phyloP scores from a whole-genome alignment of 2,329 filamentous ascomycete genomes.

The Xylaria sp. region DNA sequence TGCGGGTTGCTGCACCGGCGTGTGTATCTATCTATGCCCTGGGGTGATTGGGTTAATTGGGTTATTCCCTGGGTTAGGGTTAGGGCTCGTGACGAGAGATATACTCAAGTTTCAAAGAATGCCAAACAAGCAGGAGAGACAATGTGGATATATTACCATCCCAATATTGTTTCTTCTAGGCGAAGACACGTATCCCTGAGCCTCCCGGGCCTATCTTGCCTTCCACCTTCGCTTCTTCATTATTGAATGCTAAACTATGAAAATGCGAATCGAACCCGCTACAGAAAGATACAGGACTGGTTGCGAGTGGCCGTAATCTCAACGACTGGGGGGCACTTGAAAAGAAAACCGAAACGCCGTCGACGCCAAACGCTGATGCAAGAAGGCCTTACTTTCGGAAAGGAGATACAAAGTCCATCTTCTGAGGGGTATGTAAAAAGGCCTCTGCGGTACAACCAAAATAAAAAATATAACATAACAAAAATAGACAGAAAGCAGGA shows the following conservation, averaged over 20 bases:
- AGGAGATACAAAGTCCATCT: slow-evolving; percentile 13
- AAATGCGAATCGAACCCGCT: too few species aligned
- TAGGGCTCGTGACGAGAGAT: background rate
- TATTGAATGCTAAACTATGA: too few species aligned
- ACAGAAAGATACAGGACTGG: too few species aligned
- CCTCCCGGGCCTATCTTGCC: background rate
- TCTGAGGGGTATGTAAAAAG: slow-evolving; percentile 14
- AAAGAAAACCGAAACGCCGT: slow-evolving; percentile 13
- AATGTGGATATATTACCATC: background rate
- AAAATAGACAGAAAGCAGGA: slow-evolving; percentile 1
- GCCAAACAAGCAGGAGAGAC: background rate
- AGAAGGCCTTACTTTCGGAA: slow-evolving; percentile 11
- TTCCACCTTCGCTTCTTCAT: background rate
- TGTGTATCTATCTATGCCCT: background rate
- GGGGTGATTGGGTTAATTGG: background rate
- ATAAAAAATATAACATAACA: slow-evolving; percentile 1
- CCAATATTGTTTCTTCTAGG: background rate
- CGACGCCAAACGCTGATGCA: slow-evolving; percentile 34
- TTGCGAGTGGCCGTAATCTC: too few species aligned
- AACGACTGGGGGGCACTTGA: too few species aligned
- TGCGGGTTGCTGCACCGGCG: background rate
- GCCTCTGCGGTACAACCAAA: slow-evolving; percentile 3
- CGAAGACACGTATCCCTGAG: background rate
- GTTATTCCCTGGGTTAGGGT: too few species aligned
- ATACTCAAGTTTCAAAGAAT: background rate